Conservation (phyloP, 192 early-diverging fungal species). For the Coemansia sp. region DNA sequence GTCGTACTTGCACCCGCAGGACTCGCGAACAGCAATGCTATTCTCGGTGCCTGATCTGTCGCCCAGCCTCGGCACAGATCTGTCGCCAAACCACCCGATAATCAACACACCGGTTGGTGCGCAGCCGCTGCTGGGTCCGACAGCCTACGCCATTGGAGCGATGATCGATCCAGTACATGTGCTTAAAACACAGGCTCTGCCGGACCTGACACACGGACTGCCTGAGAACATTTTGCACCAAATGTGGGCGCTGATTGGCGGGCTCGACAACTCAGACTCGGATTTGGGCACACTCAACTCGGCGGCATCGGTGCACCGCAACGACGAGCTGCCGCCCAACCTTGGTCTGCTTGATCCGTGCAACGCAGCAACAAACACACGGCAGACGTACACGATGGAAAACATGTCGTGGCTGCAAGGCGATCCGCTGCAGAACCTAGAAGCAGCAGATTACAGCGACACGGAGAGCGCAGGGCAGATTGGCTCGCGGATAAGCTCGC, state of each 20-base stretch:
- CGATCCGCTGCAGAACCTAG: slow-evolving; percentile 11
- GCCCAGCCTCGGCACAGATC: slow-evolving; percentile 6
- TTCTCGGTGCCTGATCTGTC: slow-evolving; percentile 22
- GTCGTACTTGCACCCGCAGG: not conserved
- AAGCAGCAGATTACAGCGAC: not conserved
- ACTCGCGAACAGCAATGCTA: slow-evolving; percentile 8
- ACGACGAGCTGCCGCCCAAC: slow-evolving; percentile 24
- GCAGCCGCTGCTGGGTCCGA: not conserved
- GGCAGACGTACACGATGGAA: not conserved
- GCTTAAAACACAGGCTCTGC: slow-evolving; percentile 24
- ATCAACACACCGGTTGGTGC: slow-evolving; percentile 9
- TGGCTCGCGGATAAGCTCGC: not conserved
- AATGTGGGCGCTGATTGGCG: slow-evolving; percentile 32
- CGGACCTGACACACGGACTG: slow-evolving; percentile 29
- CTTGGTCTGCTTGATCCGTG: slow-evolving; percentile 27
- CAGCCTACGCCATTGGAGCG: not conserved
- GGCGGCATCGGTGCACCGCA: not conserved
- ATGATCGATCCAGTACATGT: slow-evolving; percentile 35
- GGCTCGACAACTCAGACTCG: not conserved
- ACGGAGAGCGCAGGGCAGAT: not conserved
- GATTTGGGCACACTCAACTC: not conserved
- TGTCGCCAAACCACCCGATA: slow-evolving; percentile 21
- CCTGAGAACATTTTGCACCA: slow-evolving; percentile 27
- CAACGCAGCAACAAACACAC: slow-evolving; percentile 9
- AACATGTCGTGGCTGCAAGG: slow-evolving; percentile 10